phyloP scores from a whole-genome alignment of 257 asterid species.

The Sherardia arvensis region DNA sequence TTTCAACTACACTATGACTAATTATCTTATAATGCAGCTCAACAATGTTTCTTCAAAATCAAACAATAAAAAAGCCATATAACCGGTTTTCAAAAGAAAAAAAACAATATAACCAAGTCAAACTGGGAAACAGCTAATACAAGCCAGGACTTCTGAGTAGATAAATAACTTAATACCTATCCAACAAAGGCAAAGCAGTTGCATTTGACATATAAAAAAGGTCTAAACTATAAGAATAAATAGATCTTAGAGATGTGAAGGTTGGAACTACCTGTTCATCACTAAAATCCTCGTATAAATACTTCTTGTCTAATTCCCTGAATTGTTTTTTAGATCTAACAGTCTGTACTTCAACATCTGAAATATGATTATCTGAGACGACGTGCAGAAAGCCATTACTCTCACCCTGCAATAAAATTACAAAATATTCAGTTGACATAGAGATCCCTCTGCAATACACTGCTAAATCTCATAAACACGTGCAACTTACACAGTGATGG shows the following conservation, averaged over 20 bases:
- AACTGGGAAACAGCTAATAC: not conserved
- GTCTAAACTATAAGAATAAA: not conserved
- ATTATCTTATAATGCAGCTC: not conserved
- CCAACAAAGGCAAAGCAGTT: not conserved
- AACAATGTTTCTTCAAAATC: not conserved
- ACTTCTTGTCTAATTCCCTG: slow-evolving; percentile 37
- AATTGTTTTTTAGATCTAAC: slow-evolving; percentile 34
- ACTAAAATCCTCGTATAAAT: slow-evolving; percentile 41
- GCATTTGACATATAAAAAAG: not conserved
- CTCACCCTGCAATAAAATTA: slow-evolving; percentile 48
- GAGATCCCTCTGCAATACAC: slow-evolving; percentile 29
- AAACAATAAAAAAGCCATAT: not conserved
- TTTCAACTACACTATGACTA: too few species aligned
- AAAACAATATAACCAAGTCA: not conserved
- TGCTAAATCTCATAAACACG: slow-evolving; percentile 59
- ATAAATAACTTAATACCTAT: not conserved
- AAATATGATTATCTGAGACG: slow-evolving; percentile 30
- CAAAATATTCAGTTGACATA: slow-evolving; percentile 41
- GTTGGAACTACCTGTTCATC: slow-evolving; percentile 57
- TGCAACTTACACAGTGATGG: slow-evolving; percentile 99
- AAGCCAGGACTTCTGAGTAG: not conserved
- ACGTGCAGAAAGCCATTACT: slow-evolving; percentile 63
- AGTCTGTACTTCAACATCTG: slow-evolving; percentile 30
- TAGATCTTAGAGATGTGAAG: not conserved
- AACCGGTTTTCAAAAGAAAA: too few species aligned